Evolutionary conservation across 306 rosid species (phyloP), one percentile per base, ranked within the genome.

Genomic region (Inga oerstediana): DNA sequence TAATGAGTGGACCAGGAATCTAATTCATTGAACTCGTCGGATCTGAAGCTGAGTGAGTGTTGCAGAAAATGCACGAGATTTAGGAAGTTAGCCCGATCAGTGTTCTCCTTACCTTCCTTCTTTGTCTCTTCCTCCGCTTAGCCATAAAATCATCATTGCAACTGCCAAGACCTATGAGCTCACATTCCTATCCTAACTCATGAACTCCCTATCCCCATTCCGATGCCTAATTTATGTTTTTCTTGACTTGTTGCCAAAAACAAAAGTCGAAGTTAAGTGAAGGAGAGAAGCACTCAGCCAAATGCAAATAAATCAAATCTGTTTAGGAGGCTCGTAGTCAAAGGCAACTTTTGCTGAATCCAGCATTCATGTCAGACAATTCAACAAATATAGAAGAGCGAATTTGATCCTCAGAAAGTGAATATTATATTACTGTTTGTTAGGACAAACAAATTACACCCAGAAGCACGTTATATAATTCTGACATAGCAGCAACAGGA

Each of bases 401-500:
- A 82, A 82, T 6, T 72, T 45, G 74, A 34, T 44, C 72, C 84
- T 48, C 65, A 69, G 75, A 75, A 74, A 86, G 84, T 5, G 59
- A 45, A 45, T 68, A 80, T 15, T 82, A n/a, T 6, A 45, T 22
- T 14, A 30, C 16, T 68, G 43, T 74, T 27, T 76, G 30, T 48
- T 16, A 48, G 80, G n/a, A 14, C 84, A 17, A 46, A 14, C 48
- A 6, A 68, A 79, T 72, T 74, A 85, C 41, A 71, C 82, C 61
- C 83, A 64, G 52, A 7, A 78, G 58, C 69, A 85, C 44, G 66
- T 58, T 65, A 48, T 37, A 77, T 78, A 79, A 58, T 78, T 74
- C 82, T 79, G 84, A 79, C 79, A 79, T 41, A 45, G 86, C 78
- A 86, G 86, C 77, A 52, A 62, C 51, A 15, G 76, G 76, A 44